Percentiles rank a stretch among this genome's conserved stretches.
phyloP scores from a whole-genome alignment of 1,284 basidiomycete genomes.

The Ceratobasidium sp. region DNA sequence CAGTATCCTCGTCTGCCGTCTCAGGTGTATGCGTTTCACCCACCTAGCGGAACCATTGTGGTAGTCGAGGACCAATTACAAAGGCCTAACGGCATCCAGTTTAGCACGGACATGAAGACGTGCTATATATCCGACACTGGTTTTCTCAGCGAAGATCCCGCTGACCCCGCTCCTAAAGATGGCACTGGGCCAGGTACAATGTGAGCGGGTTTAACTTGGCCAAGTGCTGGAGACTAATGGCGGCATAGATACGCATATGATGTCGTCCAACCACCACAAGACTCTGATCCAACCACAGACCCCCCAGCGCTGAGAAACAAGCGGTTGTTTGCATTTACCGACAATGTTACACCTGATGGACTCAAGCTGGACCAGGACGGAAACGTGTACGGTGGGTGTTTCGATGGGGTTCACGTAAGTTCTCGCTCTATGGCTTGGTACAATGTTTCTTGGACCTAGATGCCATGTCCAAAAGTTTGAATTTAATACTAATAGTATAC shows the following conservation, averaged over 20 bases:
- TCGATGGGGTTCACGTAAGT: constrained; percentile 72
- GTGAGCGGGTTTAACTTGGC: constrained; percentile 53
- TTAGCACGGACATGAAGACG: constrained; percentile 69
- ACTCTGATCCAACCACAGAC: constrained; percentile 46
- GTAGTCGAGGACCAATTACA: constrained; percentile 75
- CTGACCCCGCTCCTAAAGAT: constrained; percentile 60
- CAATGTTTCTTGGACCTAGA: no score
- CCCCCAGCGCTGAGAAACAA: constrained; percentile 61
- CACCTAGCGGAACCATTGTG: constrained; percentile 64
- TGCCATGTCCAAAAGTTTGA: no score
- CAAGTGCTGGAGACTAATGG: background rate
- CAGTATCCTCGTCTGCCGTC: constrained; percentile 67
- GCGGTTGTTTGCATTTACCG: constrained; percentile 72
- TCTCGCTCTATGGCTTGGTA: no score
- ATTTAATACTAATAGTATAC: no score
- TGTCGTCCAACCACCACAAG: constrained; percentile 58
- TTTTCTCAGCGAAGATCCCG: constrained; percentile 33
- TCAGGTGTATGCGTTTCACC: constrained; percentile 77
- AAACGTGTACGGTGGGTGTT: constrained; percentile 72
- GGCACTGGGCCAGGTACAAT: constrained; percentile 71
- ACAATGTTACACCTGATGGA: constrained; percentile 69
- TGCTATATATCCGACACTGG: constrained; percentile 66
- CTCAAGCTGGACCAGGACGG: constrained; percentile 65
- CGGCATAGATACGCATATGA: constrained; percentile 70
- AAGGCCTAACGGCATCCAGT: constrained; percentile 71